Percentiles rank a stretch among this genome's conserved stretches.
Evolutionary conservation across 805 yeast genomes (phyloP).

Genomic region (Saturnispora galanensis): DNA sequence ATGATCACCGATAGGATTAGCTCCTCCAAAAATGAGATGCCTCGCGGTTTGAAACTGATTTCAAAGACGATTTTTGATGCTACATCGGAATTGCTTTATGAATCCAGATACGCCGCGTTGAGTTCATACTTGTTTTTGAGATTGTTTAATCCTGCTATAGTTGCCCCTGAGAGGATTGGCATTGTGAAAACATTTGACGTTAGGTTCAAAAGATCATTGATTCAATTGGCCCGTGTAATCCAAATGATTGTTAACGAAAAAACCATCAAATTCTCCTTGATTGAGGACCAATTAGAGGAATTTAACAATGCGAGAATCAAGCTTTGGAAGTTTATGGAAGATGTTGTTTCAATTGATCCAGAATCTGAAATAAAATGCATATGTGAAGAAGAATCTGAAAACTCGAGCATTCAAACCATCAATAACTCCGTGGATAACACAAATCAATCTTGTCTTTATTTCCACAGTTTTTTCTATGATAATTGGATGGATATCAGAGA

Average conservation of each 20-base stretch:
- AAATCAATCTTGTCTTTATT: conserved; percentile 11
- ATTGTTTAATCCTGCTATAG: conserved; percentile 80
- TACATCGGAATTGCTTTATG: conserved; percentile 54
- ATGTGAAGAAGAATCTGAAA: neutral
- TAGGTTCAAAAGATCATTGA: conserved; percentile 48
- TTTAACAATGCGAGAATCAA: conserved; percentile 30
- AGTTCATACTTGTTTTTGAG: conserved; percentile 82
- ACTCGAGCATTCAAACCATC: neutral
- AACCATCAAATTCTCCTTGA: conserved; percentile 54
- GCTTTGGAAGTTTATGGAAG: conserved; percentile 33
- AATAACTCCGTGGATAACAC: neutral
- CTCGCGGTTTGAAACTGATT: conserved; percentile 61
- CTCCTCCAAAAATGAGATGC: conserved; percentile 46
- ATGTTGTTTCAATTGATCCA: conserved; percentile 17
- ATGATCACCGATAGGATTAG: conserved; percentile 52
- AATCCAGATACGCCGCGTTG: conserved; percentile 58
- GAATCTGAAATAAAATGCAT: conserved; percentile 8
- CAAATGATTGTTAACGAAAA: conserved; percentile 86
- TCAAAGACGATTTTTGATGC: conserved; percentile 54
- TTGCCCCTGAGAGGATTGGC: conserved; percentile 61
- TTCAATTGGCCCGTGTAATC: conserved; percentile 71
- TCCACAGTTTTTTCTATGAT: conserved; percentile 43
- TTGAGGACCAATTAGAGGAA: conserved; percentile 31
- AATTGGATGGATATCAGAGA: conserved; percentile 31
- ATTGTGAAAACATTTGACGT: conserved; percentile 14